These are phyloP conservation scores for Stentor roeselii DNA, from an alignment of 73 alveolate genomes.

Conservation along the genomic window DNA sequence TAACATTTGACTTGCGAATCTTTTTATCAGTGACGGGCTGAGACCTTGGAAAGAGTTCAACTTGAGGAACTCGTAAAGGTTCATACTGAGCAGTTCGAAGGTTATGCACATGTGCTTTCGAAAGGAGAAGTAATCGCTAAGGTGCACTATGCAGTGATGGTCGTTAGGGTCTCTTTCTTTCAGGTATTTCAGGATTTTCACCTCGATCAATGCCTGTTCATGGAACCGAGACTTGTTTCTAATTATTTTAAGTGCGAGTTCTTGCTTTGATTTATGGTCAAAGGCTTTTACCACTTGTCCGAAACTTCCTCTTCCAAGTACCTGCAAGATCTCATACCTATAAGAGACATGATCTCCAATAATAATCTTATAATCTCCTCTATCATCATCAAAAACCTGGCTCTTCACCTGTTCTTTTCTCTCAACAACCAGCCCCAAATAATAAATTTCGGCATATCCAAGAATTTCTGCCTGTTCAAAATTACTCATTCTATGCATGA, in stretches of 20 bases:
- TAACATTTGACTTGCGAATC: conserved; percentile 79
- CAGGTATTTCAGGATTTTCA: conserved; percentile 29
- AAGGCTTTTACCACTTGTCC: conserved; percentile 9
- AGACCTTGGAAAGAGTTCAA: conserved; percentile 70
- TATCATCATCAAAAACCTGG: conserved; percentile 16
- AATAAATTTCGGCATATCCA: conserved; percentile 47
- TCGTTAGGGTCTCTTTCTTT: conserved; percentile 47
- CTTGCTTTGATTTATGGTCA: conserved; percentile 23
- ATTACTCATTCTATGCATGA: conserved; percentile 32
- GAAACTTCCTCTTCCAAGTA: conserved; percentile 23
- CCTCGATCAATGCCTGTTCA: conserved; percentile 16
- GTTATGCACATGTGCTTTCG: conserved; percentile 75
- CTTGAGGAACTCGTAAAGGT: conserved; percentile 79
- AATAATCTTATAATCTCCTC: conserved; percentile 10
- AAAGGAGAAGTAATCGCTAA: conserved; percentile 57
- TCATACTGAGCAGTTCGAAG: conserved; percentile 65
- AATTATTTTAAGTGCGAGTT: conserved; percentile 4
- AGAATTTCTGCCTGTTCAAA: conserved; percentile 63
- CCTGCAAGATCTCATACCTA: conserved; percentile 21
- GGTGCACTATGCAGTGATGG: conserved; percentile 39
- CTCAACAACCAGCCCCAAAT: conserved; percentile 29
- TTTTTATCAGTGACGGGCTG: conserved; percentile 58
- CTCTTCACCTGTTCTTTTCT: neutral
- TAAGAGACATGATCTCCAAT: conserved; percentile 28
- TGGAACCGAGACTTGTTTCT: conserved; percentile 21